Evolutionary conservation across 108 stramenopile species (phyloP).

Genomic region (Licmophora abbreviata): DNA sequence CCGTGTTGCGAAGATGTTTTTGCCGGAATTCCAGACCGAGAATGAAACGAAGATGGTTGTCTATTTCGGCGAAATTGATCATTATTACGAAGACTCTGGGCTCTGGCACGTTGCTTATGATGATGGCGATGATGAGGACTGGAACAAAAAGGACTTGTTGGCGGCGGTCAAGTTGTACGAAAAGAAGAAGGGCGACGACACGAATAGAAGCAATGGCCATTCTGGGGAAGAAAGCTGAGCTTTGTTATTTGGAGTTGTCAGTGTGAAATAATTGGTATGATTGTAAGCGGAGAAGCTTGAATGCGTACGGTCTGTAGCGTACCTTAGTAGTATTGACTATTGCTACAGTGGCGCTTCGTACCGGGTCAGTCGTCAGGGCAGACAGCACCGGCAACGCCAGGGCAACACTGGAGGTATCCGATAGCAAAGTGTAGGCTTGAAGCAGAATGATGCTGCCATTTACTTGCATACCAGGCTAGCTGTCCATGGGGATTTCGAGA

Average conservation of each 20-base stretch:
- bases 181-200: slow-evolving; percentile 1
- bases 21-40: slow-evolving; percentile 6
- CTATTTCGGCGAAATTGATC: slow-evolving; percentile 42
- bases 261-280: too few species aligned
- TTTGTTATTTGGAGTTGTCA: too few species aligned
- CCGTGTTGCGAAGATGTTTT: slow-evolving; percentile 6
- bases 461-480: too few species aligned
- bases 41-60: slow-evolving; percentile 17
- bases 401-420: too few species aligned
- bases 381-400: too few species aligned
- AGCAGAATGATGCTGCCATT: too few species aligned
- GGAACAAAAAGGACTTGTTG: slow-evolving; percentile 27
- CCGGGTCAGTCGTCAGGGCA: not conserved
- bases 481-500: too few species aligned
- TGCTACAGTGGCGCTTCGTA: not conserved
- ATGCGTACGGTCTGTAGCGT: not conserved
- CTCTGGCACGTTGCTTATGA: slow-evolving; percentile 57
- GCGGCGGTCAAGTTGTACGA: slow-evolving; percentile 27
- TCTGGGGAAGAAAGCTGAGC: too few species aligned
- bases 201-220: not conserved
- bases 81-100: slow-evolving; percentile 21
- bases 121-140: slow-evolving; percentile 58
- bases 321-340: not conserved
- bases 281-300: too few species aligned
- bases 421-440: too few species aligned